Evolutionary conservation across 441 rosid genomes (phyloP).

Genomic region (Erodium trifolium): DNA sequence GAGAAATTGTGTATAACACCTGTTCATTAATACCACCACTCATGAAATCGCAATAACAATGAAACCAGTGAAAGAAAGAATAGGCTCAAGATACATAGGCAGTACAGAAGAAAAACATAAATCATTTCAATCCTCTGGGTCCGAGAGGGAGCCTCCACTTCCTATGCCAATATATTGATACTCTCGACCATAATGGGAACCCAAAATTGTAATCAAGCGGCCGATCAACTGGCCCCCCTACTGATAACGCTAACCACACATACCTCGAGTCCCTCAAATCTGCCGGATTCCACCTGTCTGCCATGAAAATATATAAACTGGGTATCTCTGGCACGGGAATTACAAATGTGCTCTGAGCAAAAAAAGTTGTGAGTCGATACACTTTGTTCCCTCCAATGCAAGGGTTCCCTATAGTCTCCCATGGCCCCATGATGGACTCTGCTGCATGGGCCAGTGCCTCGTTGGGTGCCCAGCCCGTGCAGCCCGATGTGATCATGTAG

Average conservation of each 20-base stretch:
- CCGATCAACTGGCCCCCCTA: constrained; percentile 71
- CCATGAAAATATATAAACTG: constrained; percentile 69
- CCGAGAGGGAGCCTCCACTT: constrained; percentile 67
- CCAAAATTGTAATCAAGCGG: constrained; percentile 66
- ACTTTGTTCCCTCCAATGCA: constrained; percentile 74
- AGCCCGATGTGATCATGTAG: constrained; percentile 87
- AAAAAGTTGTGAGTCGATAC: constrained; percentile 57
- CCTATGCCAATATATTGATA: constrained; percentile 81
- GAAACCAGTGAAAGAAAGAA: constrained; percentile 17
- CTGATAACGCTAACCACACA: constrained; percentile 73
- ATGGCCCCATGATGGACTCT: constrained; percentile 77
- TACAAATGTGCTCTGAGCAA: constrained; percentile 77
- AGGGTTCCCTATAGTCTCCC: constrained; percentile 91
- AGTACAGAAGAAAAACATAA: constrained; percentile 12
- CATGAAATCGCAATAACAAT: background rate
- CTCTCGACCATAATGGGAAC: constrained; percentile 79
- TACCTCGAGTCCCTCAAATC: constrained; percentile 81
- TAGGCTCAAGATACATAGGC: constrained; percentile 14
- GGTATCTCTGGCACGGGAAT: constrained; percentile 60
- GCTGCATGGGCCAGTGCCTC: constrained; percentile 84
- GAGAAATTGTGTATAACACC: too few species aligned
- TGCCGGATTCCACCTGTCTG: constrained; percentile 90
- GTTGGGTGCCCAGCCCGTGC: constrained; percentile 96
- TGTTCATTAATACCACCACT: too few species aligned
- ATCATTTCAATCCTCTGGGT: constrained; percentile 26